Base-by-base conservation (phyloP, 768 basidiomycete genomes). In the Royoungia palumana region DNA sequence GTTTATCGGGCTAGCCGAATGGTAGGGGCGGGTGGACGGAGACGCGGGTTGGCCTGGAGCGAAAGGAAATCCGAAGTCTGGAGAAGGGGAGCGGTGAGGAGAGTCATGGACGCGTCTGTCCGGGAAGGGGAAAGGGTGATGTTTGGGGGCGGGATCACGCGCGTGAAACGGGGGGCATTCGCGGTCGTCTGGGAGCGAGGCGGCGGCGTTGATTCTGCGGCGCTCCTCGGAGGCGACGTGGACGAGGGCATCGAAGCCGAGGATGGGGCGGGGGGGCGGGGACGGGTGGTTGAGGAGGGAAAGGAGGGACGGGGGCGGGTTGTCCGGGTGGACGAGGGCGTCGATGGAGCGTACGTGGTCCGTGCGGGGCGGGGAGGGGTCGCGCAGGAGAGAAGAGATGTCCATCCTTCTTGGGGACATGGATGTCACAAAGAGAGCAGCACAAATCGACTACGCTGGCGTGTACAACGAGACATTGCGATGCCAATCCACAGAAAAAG, bases 381-480 rank as follows among this genome's bases (percentile, higher is more conserved):
- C 50, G 28, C 84, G 87, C 25, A 89, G 77, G 34, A 89, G 78
- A 8, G 85, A 86, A 13, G 85, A 83, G 20, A 90, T 89, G 60
- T 83, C 82, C 61, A 89, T 82, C 43, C 87, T 76, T 45, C 85
- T 75, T 22, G 83, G 80, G 40, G 76, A 74, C 83, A 85, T 86
- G 47, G 16, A 1, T 27, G 49, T 41, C 37, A 1, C 9, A 49
- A 12, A 46, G 3, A 0, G 21, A 5, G 17, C 49, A 40, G 8
- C 24, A 5, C 24, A 38, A 44, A 45, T 21, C 19, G 28, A 41
- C 28, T 55, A 38, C 45, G 35, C n/a, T n/a, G 7, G 3, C 8
- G 69, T 90, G 84, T 90, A 86, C 86, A 82, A 89, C 87, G 78
- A 81, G 85, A 89, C 88, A 89, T 89, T 91, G 89, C 89, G 85